Base-by-base conservation (phyloP, 257 asterid genomes). In the Solanum neorickii region DNA sequence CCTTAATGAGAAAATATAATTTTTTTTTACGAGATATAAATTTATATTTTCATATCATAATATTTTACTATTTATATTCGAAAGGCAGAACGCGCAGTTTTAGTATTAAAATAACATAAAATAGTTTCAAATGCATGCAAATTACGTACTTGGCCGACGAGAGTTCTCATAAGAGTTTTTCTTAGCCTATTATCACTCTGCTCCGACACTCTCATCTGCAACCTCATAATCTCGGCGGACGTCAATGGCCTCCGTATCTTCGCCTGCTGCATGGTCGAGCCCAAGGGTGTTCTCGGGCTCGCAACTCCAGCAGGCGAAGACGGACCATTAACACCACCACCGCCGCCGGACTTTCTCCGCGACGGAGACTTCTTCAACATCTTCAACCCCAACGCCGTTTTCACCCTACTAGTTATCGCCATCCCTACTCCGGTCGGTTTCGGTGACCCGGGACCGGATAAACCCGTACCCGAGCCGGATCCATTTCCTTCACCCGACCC, bases 171-270 rank as follows among this genome's bases (percentile, higher is more conserved):
- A 87, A 96, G 96, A 86, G 98, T 95, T 91, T 95, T 96, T 33
- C 99, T 91, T 72, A 95, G 91, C 91, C 98, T 88, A 83, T 93
- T 96, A 80, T 96, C 99, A 87, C 97, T 96, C 89, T 91, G 97
- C 92, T 96, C 99, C 90, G 98, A 94, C 91, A 96, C 99, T 92
- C 92, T 89, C 99, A 96, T 96, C 88, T 96, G 98, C 83, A 93
- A 94, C 90, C 99, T 92, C 98, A 95, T 94, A 9, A 96, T 96
- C 95, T 96, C 98, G 3, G 99, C 98, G 15, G 98, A 93, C 16
- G 99, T 96, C 96, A 92, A 78, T 25, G 98, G 99, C 90, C 98
- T 92, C 87, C 95, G 89, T 85, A 91, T 44, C 91, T 92, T 92
- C 33, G 89, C 84, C 59, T 62, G 88, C 90, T 83, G 85, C 44